Evolutionary conservation across 108 stramenopile species (phyloP).

Genomic region (Cylindrotheca closterium): DNA sequence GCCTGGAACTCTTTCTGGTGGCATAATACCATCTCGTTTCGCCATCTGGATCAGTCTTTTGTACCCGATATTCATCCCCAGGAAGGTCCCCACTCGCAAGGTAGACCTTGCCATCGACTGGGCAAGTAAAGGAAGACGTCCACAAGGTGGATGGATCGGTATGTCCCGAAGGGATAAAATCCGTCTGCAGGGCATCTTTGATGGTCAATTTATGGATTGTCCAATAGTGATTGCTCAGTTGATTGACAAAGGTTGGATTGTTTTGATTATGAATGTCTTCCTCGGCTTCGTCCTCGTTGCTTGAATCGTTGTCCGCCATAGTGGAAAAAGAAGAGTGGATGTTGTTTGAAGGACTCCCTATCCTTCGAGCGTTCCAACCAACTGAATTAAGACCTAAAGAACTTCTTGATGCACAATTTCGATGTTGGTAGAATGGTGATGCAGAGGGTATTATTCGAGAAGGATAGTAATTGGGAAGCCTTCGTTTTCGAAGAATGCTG

Average conservation of each 20-base stretch:
- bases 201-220: conserved; percentile 17
- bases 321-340: no score
- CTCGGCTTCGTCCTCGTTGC: background rate
- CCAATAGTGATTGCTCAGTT: conserved; percentile 19
- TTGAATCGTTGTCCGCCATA: background rate
- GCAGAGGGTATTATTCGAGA: no score
- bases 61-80: background rate
- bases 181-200: conserved; percentile 3
- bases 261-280: background rate
- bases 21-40: background rate
- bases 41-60: background rate
- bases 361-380: no score
- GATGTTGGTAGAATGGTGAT: no score
- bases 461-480: no score
- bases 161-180: background rate
- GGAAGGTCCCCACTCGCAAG: background rate
- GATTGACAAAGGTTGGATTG: background rate
- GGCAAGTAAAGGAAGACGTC: conserved; percentile 25
- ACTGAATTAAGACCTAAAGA: no score
- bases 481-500: no score
- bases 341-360: no score
- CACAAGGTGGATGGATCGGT: conserved; percentile 6
- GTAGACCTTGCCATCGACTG: conserved; percentile 13
- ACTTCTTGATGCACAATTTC: no score
- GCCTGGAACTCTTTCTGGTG: conserved; percentile 11